phyloP scores from a whole-genome alignment of 768 basidiomycete genomes.

The Trichaptum fuscoviolaceum region DNA sequence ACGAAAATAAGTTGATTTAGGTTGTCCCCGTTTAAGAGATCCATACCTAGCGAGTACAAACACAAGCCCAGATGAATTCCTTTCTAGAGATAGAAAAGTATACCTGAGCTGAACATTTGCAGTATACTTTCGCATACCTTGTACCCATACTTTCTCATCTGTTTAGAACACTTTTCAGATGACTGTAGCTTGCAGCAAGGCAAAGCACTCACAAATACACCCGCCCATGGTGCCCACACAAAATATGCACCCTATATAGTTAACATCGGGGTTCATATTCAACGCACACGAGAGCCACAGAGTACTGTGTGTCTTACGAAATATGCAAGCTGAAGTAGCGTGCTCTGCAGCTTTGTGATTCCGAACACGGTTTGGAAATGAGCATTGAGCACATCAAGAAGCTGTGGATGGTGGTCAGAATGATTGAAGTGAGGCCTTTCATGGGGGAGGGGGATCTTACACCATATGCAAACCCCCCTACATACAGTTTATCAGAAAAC shows the following conservation, averaged over 20 bases:
- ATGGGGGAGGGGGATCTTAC: conserved; percentile 27
- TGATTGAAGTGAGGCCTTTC: conserved; percentile 20
- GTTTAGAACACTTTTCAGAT: not conserved
- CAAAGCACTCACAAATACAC: conserved; percentile 42
- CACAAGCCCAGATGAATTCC: conserved; percentile 59
- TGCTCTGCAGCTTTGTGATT: conserved; percentile 66
- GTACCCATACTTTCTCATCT: conserved; percentile 64
- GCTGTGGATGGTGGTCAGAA: conserved; percentile 30
- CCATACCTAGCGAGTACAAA: conserved; percentile 50
- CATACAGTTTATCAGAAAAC: not conserved
- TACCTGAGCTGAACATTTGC: not conserved
- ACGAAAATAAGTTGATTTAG: conserved; percentile 15
- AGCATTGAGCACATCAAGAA: conserved; percentile 63
- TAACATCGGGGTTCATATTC: not conserved
- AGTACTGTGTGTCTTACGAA: conserved; percentile 37
- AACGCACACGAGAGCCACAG: not conserved
- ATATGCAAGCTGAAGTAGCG: conserved; percentile 70
- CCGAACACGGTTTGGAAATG: conserved; percentile 70
- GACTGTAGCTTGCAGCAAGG: not conserved
- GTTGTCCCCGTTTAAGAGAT: conserved; percentile 16
- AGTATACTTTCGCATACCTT: conserved; percentile 33
- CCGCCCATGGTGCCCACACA: conserved; percentile 54
- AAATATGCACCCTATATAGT: conserved; percentile 50
- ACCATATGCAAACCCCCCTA: conserved; percentile 67
- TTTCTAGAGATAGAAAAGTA: conserved; percentile 26